Conservation (phyloP, 352 stramenopile species). For the Phytopythium cucurbitacearum region DNA sequence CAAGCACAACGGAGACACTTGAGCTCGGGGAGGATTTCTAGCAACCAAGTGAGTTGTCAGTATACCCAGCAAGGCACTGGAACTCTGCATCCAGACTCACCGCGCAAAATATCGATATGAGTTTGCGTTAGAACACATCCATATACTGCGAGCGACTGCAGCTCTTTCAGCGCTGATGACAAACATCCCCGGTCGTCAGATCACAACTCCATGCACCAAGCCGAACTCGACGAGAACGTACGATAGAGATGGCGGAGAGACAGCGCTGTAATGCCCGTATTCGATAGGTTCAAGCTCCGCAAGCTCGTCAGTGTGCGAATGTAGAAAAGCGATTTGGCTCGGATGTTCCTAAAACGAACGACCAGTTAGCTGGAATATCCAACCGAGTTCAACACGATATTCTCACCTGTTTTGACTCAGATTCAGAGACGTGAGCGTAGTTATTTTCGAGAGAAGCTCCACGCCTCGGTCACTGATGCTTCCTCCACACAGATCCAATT, state of each 20-base stretch:
- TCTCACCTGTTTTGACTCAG: slow-evolving; percentile 73
- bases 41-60: not conserved
- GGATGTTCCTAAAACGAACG: slow-evolving; percentile 50
- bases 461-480: slow-evolving; percentile 67
- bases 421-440: slow-evolving; percentile 68
- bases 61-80: not conserved
- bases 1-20: slow-evolving; percentile 43
- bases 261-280: slow-evolving; percentile 59
- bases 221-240: slow-evolving; percentile 15
- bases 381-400: not conserved
- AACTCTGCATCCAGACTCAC: slow-evolving; percentile 9
- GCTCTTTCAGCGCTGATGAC: slow-evolving; percentile 41
- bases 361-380: not conserved
- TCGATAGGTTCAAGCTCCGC: slow-evolving; percentile 70
- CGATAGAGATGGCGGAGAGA: slow-evolving; percentile 70
- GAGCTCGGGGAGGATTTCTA: slow-evolving; percentile 49
- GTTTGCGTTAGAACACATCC: slow-evolving; percentile 37
- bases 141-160: slow-evolving; percentile 55
- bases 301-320: slow-evolving; percentile 54
- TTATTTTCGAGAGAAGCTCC: slow-evolving; percentile 71
- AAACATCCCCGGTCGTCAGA: not conserved
- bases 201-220: not conserved
- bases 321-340: slow-evolving; percentile 56
- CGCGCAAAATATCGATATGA: slow-evolving; percentile 53
- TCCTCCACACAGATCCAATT: slow-evolving; percentile 65